Evolutionary conservation across 2,329 filamentous ascomycete genomes (phyloP).

Genomic region (Pochonia chlamydosporia): DNA sequence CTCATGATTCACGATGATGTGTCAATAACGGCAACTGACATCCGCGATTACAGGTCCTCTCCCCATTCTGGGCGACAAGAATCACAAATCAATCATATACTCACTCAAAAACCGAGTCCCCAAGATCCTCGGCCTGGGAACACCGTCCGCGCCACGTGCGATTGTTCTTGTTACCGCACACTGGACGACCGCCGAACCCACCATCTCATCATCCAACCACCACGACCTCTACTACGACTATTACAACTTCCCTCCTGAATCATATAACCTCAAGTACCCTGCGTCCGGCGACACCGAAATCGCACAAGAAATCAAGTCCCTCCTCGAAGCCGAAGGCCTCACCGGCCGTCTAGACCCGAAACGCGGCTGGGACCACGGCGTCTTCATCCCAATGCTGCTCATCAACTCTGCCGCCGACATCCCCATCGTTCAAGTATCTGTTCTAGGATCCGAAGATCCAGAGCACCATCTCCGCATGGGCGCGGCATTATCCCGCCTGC

Average conservation of each 20-base stretch:
- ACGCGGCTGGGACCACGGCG: constrained; percentile 54
- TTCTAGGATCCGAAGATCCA: constrained; percentile 46
- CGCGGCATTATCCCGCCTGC: constrained; percentile 42
- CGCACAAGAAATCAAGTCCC: constrained; percentile 40
- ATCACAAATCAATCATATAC: constrained; percentile 41
- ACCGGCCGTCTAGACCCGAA: constrained; percentile 29
- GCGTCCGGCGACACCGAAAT: constrained; percentile 50
- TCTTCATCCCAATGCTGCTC: constrained; percentile 52
- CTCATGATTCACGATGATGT: not conserved
- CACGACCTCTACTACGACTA: constrained; percentile 54
- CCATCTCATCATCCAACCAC: constrained; percentile 41
- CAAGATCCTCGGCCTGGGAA: constrained; percentile 47
- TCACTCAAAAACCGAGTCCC: constrained; percentile 50
- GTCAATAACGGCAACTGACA: not conserved
- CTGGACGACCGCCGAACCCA: constrained; percentile 44
- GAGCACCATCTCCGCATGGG: constrained; percentile 45
- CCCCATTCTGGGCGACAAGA: constrained; percentile 50
- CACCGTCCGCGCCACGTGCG: constrained; percentile 40
- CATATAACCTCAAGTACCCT: constrained; percentile 50
- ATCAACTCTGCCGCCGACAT: constrained; percentile 45
- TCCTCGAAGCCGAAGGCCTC: constrained; percentile 41
- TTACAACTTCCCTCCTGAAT: constrained; percentile 49
- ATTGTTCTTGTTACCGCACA: constrained; percentile 55
- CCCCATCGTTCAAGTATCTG: constrained; percentile 52
- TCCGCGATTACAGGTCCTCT: constrained; percentile 38